These are phyloP conservation scores for Leishmania arabica DNA, from an alignment of 208 protist species.

Conservation along the genomic window DNA sequence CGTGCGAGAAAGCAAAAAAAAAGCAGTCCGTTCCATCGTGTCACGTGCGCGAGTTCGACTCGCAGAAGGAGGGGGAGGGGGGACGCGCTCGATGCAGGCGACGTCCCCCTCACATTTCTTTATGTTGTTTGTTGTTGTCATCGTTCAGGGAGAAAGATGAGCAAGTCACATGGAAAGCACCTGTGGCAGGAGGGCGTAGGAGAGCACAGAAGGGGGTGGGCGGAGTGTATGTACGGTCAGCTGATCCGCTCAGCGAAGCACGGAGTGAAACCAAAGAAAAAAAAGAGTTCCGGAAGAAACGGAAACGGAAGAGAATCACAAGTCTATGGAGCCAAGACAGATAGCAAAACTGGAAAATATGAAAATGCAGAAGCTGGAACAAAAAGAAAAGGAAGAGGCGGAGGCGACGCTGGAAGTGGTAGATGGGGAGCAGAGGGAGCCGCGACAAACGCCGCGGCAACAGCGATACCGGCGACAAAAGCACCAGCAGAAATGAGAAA, in stretches of 20 bases:
- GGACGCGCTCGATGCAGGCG: not conserved
- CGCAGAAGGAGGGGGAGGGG: not conserved
- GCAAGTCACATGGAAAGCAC: not conserved
- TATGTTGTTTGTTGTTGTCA: too few relatives aligned
- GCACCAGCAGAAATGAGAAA: not conserved
- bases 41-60: not conserved
- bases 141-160: not conserved
- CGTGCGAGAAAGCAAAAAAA: not conserved
- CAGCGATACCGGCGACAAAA: not conserved
- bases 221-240: conserved; percentile 1
- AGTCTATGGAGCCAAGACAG: not conserved
- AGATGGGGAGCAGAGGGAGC: not conserved
- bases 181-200: not conserved
- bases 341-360: not conserved
- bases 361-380: not conserved
- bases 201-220: not conserved
- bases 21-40: conserved; percentile 1
- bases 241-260: not conserved
- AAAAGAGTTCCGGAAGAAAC: not conserved
- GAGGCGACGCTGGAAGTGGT: not conserved
- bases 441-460: not conserved
- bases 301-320: not conserved
- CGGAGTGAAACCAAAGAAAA: not conserved
- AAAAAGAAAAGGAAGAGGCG: not conserved
- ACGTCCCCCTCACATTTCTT: not conserved